Conservation (phyloP, 75 land plant genomes). For the Cupressus sempervirens region DNA sequence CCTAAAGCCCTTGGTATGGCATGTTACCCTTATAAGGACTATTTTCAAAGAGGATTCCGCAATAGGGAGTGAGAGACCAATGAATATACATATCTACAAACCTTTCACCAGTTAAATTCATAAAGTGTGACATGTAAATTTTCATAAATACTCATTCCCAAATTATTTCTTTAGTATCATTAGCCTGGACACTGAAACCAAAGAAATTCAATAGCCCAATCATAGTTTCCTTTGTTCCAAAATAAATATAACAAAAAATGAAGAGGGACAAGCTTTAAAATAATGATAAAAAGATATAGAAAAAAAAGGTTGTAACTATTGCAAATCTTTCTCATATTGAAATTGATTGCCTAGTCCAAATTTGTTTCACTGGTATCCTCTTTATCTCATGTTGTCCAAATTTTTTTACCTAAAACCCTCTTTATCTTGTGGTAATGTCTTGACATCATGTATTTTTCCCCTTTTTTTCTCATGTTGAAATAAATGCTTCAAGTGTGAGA, state of each 20-base stretch:
- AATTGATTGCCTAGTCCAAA: neutral
- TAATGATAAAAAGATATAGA: too few species aligned
- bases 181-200: neutral
- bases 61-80: neutral
- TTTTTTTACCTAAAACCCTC: neutral
- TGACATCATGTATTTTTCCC: neutral
- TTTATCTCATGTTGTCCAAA: neutral
- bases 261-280: too few species aligned
- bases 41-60: neutral
- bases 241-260: too few species aligned
- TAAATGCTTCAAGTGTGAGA: neutral
- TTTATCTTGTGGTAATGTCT: too few species aligned
- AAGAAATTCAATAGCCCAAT: too few species aligned
- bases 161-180: neutral
- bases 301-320: too few species aligned
- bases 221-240: neutral
- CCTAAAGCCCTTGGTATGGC: neutral
- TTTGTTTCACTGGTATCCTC: neutral
- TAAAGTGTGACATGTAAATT: neutral
- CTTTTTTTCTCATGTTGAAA: neutral
- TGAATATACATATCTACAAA: neutral
- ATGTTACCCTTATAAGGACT: neutral
- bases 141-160: neutral
- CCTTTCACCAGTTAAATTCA: neutral
- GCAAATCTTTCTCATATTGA: neutral